Evolutionary conservation across 306 rosid genomes (phyloP).

Genomic region (Senna tora): DNA sequence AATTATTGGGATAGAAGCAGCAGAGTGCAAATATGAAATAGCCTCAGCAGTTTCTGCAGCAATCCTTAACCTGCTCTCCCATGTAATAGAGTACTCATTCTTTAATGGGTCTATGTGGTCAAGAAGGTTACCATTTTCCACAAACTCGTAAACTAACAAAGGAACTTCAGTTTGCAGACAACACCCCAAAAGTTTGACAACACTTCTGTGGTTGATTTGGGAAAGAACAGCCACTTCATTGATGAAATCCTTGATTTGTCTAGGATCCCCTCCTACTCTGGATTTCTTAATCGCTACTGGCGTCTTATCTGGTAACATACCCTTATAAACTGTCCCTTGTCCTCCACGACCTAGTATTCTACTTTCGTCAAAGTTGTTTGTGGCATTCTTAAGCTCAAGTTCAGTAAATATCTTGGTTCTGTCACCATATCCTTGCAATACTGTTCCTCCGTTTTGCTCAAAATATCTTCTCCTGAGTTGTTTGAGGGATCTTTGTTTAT

Average conservation of each 20-base stretch:
- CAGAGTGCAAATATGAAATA: conserved; percentile 38
- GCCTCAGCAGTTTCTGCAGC: conserved; percentile 38
- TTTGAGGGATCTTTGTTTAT: neutral
- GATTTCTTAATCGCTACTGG: conserved; percentile 28
- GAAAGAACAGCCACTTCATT: conserved; percentile 18
- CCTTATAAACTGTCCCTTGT: conserved; percentile 16
- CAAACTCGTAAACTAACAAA: conserved; percentile 40
- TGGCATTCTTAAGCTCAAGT: neutral
- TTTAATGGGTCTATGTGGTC: conserved; percentile 21
- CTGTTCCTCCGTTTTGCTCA: neutral
- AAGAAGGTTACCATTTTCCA: conserved; percentile 27
- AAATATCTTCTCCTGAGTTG: neutral
- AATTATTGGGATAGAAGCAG: conserved; percentile 38
- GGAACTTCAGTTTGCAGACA: conserved; percentile 40
- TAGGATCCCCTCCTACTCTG: neutral
- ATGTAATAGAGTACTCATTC: neutral
- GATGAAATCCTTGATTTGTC: conserved; percentile 9
- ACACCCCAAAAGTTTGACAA: conserved; percentile 23
- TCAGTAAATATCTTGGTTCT: neutral
- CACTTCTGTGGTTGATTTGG: conserved; percentile 22
- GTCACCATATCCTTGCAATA: neutral
- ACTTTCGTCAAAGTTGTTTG: conserved; percentile 6
- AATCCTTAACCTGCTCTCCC: conserved; percentile 37
- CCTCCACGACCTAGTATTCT: conserved; percentile 22
- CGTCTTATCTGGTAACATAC: neutral